phyloP scores from a whole-genome alignment of 441 rosid genomes.

The Gossypium gossypioides region DNA sequence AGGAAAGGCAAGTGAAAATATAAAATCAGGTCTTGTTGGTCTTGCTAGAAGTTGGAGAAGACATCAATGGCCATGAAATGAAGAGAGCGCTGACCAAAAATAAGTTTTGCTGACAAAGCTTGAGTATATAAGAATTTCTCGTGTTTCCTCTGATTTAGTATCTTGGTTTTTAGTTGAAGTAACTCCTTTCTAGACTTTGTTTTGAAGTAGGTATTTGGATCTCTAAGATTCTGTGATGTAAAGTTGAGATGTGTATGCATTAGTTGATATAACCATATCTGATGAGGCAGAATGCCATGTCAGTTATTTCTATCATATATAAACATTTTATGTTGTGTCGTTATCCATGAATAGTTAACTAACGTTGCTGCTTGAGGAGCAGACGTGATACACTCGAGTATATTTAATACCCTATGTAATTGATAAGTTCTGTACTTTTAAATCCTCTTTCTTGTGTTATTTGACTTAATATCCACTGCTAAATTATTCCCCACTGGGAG shows the following conservation, averaged over 20 bases:
- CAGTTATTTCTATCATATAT: not conserved
- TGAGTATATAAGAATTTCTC: not conserved
- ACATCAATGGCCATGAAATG: not conserved
- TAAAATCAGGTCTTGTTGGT: not conserved
- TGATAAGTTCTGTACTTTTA: not conserved
- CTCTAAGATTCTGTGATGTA: not conserved
- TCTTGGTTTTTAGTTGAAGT: not conserved
- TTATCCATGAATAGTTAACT: not conserved
- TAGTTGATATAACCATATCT: not conserved
- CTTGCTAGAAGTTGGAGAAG: not conserved
- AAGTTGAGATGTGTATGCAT: not conserved
- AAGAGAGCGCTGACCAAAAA: not conserved
- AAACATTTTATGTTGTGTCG: not conserved
- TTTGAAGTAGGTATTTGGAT: not conserved
- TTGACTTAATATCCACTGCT: not conserved
- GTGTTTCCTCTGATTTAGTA: not conserved
- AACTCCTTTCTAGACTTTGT: not conserved
- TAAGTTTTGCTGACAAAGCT: not conserved
- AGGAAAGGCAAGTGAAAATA: not conserved
- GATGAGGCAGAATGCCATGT: not conserved
- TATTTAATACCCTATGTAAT: not conserved
- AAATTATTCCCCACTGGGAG: not conserved
- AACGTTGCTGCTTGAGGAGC: not conserved
- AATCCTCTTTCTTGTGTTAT: not conserved
- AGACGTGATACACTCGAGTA: not conserved